phyloP scores from a whole-genome alignment of 192 early-diverging fungal genomes.

The Umbelopsis sp. region DNA sequence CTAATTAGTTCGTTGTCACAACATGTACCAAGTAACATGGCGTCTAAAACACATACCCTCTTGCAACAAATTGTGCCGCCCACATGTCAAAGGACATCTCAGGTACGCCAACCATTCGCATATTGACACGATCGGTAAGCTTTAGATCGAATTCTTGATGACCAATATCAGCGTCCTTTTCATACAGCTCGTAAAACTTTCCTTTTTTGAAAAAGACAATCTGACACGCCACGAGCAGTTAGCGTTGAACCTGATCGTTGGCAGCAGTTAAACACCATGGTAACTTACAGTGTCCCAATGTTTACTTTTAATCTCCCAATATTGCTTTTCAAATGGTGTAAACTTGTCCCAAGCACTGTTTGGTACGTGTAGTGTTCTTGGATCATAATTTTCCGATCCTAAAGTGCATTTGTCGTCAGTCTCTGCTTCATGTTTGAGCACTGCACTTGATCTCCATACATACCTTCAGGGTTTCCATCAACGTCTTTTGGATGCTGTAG shows the following conservation, averaged over 20 bases:
- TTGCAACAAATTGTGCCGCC: constrained; percentile 94
- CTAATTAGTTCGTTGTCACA: background rate
- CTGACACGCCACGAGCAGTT: background rate
- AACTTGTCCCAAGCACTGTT: constrained; percentile 78
- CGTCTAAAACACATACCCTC: constrained; percentile 60
- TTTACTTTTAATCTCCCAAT: constrained; percentile 96
- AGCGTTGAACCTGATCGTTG: background rate
- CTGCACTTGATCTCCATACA: background rate
- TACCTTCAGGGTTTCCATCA: constrained; percentile 64
- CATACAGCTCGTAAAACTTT: constrained; percentile 99
- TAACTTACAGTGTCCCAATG: constrained; percentile 85
- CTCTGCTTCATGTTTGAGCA: background rate
- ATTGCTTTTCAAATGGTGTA: constrained; percentile 96
- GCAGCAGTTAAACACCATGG: background rate
- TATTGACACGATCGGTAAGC: constrained; percentile 94
- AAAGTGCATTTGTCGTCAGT: background rate
- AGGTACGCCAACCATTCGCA: constrained; percentile 99
- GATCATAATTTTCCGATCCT: constrained; percentile 85
- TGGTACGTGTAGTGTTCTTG: constrained; percentile 88
- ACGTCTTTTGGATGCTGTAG: constrained; percentile 82
- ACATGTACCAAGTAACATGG: no score
- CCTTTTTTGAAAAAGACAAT: constrained; percentile 99
- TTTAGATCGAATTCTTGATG: constrained; percentile 96
- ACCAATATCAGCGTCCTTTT: constrained; percentile 97
- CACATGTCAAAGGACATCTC: constrained; percentile 93